phyloP scores from a whole-genome alignment of 257 asterid species.

The Parsonsia alboflavescens region DNA sequence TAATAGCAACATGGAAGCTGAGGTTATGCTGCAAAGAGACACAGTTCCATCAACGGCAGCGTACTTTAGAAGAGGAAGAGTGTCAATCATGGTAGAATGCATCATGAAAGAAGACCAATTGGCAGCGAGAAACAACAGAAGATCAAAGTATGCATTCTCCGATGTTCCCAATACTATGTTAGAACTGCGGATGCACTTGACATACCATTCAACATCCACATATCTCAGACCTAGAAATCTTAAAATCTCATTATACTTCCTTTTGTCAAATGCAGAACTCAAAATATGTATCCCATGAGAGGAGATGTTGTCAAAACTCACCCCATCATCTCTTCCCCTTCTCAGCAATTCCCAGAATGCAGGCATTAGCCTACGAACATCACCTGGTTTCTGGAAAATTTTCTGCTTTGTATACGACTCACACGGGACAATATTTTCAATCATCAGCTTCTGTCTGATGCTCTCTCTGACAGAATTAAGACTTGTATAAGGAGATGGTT shows the following conservation, averaged over 20 bases:
- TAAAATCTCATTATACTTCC: conserved; percentile 17
- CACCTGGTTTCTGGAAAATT: conserved; percentile 27
- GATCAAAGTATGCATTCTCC: conserved; percentile 27
- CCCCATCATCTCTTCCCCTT: conserved; percentile 26
- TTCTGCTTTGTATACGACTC: conserved; percentile 25
- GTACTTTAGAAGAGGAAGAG: conserved; percentile 24
- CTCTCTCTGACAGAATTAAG: conserved; percentile 27
- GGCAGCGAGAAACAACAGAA: conserved; percentile 30
- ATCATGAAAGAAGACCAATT: conserved; percentile 20
- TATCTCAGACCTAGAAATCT: conserved; percentile 23
- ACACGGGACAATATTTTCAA: conserved; percentile 28
- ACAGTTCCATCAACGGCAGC: conserved; percentile 11
- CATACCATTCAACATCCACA: conserved; percentile 33
- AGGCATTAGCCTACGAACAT: conserved; percentile 28
- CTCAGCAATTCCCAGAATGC: conserved; percentile 27
- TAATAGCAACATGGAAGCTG: conserved; percentile 10
- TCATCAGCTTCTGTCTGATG: conserved; percentile 23
- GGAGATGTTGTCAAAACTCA: conserved; percentile 31
- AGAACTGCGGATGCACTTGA: conserved; percentile 31
- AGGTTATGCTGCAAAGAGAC: conserved; percentile 23
- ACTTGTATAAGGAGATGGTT: conserved; percentile 19
- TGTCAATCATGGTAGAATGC: conserved; percentile 14
- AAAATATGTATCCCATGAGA: conserved; percentile 30
- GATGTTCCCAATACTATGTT: conserved; percentile 26
- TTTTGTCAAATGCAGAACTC: conserved; percentile 23